Evolutionary conservation across 805 yeast genomes (phyloP), one percentile per base, ranked within the genome.

Genomic region (Sporopachydermia lactativora): DNA sequence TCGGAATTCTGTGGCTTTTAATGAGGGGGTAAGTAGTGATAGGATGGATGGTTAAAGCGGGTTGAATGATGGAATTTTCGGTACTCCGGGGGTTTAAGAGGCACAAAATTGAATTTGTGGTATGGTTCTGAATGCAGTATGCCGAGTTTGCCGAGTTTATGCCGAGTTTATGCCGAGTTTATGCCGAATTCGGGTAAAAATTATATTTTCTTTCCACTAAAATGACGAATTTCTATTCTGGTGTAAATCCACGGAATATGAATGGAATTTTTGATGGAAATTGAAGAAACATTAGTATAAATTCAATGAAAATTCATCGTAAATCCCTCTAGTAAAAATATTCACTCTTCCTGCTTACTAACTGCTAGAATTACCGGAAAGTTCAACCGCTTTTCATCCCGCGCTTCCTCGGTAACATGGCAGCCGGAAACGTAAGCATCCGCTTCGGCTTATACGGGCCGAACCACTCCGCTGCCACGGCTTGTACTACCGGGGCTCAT

Each of bases 401-500:
- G 0, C 75, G 72, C 48, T 59, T 89, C 38, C 64, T 92, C 34
- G 72, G 82, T 34, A 92, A 92, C 55, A 92, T 92, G 97, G 95
- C 95, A 0, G 85, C 88, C 1, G 96, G 97, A 2, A 77, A 85
- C 45, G 73, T 92, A 4, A 80, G 95, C 4, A 88, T 92, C 42
- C 69, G 73, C 47, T 73, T 76, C 50, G 81, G 81, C 1, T 62
- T 86, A 34, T 64, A 71, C 49, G 99, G 98, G 0, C 94, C 95
- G 2, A 73, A 82, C 36, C 96, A 88, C 53, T 65, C 94, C 0
- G 92, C 77, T 0, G 73, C 95, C 2, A 86, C 97, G 0, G 98
- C 98, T 1, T 92, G 99, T 64, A 95, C 99, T 3, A 86, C 98
- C 0, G 99, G 99, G 0, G 72, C 81, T 18, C 94, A 92, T 53